Conservation (phyloP, 2,329 filamentous ascomycete species). For the Sphaerulina vaccinii region DNA sequence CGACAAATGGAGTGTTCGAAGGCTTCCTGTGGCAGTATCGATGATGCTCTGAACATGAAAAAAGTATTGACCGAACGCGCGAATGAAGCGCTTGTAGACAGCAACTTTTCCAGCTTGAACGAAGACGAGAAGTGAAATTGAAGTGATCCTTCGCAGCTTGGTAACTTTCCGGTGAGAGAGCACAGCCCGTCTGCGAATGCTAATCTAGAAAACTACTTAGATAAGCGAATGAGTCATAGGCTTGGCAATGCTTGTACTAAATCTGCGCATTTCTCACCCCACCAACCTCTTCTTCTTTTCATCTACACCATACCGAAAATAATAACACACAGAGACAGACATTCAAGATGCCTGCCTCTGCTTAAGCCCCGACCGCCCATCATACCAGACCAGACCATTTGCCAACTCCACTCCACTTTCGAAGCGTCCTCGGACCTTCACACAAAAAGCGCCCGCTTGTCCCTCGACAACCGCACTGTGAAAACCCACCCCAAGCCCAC, state of each 20-base stretch:
- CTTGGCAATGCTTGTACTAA: no score
- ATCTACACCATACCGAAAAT: conserved; percentile 16
- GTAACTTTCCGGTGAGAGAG: no score
- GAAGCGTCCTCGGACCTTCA: conserved; percentile 38
- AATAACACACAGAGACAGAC: conserved; percentile 29
- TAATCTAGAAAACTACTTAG: no score
- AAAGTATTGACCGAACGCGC: background rate
- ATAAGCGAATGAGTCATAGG: no score
- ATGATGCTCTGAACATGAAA: no score
- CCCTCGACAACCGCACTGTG: conserved; percentile 50
- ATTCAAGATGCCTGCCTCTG: conserved; percentile 37
- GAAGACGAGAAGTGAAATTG: background rate
- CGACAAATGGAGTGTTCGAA: background rate
- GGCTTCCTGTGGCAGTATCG: no score
- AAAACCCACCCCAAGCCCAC: conserved; percentile 74
- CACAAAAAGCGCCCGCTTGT: conserved; percentile 34
- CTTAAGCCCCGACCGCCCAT: conserved; percentile 32
- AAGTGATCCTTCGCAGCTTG: background rate
- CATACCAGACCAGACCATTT: conserved; percentile 30
- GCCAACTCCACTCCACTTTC: conserved; percentile 29
- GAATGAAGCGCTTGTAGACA: no score
- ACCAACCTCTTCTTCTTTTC: conserved; percentile 10
- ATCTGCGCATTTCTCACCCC: no score
- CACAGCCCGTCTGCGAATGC: no score
- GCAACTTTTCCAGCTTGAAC: background rate